Conservation (phyloP, 495 filamentous ascomycete genomes). For the Neurospora tetraspora region DNA sequence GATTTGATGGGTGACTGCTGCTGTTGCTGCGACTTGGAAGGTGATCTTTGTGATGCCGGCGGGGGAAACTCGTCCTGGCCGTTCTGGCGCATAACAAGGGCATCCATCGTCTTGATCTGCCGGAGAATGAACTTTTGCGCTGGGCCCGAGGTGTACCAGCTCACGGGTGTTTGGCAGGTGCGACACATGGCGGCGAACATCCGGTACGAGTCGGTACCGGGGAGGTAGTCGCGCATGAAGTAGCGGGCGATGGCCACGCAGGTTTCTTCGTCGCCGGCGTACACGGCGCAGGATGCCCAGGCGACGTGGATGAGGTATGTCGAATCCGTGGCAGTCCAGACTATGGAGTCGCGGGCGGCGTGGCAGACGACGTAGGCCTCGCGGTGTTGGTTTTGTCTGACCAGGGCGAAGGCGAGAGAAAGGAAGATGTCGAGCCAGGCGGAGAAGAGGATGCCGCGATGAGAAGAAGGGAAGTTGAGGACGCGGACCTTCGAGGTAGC, state of each 20-base stretch:
- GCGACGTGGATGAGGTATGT: conserved; percentile 69
- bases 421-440: conserved; percentile 88
- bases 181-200: conserved; percentile 65
- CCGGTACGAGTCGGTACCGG: conserved; percentile 73
- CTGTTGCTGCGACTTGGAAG: background rate
- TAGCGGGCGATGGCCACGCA: conserved; percentile 59
- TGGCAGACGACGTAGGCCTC: conserved; percentile 71
- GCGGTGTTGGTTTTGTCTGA: conserved; percentile 42
- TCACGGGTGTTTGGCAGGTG: conserved; percentile 48
- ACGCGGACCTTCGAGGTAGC: background rate
- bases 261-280: conserved; percentile 68
- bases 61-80: background rate
- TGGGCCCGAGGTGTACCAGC: conserved; percentile 48
- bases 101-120: conserved; percentile 85
- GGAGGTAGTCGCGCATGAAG: conserved; percentile 80
- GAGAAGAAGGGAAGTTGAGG: conserved; percentile 45
- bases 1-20: background rate
- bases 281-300: conserved; percentile 76
- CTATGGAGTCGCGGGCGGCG: conserved; percentile 60
- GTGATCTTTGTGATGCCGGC: background rate
- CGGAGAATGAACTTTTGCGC: conserved; percentile 83
- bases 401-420: conserved; percentile 67
- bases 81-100: conserved; percentile 13
- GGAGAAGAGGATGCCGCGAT: conserved; percentile 68
- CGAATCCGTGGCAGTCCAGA: conserved; percentile 62